Evolutionary conservation across 2,329 filamentous ascomycete species (phyloP), one percentile per base, ranked within the genome.

Genomic region (Penicillium griseofulvum): DNA sequence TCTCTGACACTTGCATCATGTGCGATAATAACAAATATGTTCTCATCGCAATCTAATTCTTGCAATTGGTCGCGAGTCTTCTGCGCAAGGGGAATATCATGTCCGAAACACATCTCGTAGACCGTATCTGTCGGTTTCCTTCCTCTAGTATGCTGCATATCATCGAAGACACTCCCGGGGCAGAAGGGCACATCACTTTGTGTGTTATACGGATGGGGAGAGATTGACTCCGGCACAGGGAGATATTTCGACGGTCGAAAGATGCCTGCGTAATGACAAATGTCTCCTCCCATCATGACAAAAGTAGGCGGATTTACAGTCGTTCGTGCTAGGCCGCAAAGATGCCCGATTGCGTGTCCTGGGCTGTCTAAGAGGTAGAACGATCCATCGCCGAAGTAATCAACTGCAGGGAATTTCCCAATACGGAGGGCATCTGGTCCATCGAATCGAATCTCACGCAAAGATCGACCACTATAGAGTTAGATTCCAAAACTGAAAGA

Each of bases 381-480:
- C 22, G 71, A 77, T 0, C 81, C 82, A 62, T 85, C 82, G 3
- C 77, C 76, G 52, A 83, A 85, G 62, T 78, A 84, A 63, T 85
- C 82, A 26, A 58, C 22, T 0, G 65, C 66, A 12, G 63, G 63
- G 60, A 76, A 78, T 9, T 66, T 58, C 4, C 75, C 76, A 28
- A 74, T 60, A 6, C 41, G 36, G 2, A 60, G 39, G 17, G 24
- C 41, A 4, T 50, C n/a, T 2, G 46, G 37, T 1, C 47, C 47
- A 38, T 42, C 12, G 37, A 60, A 62, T 31, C 54, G 45, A 16
- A 68, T 56, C 39, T 70, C 64, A 8, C 57, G 46, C 2, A 65
- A 29, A n/a, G 49, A 56, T 26, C 64, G 60, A 1, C 55, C 54
- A 8, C 22, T 47, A 12, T 22, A 6, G 4, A 6, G 24, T 43